Base-by-base conservation (phyloP, 495 filamentous ascomycete species). In the Wilcoxina mikolae region DNA sequence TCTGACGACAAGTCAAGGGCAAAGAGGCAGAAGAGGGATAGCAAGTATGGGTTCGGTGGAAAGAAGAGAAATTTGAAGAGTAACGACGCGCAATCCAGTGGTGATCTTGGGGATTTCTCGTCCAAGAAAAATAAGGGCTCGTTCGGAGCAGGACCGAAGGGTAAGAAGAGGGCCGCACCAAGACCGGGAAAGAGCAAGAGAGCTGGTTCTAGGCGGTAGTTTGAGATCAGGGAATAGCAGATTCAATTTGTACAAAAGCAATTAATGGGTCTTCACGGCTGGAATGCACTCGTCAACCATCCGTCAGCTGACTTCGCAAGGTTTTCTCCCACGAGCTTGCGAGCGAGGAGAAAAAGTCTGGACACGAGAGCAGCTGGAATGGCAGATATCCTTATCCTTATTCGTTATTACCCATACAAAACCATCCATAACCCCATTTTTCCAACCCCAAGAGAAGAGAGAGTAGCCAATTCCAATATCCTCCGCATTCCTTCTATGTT, bases 31-130 rank as follows among this genome's bases (percentile, higher is more conserved):
- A 94, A 94, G 80, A 91, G 87, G 71, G 81, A 98, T 68, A 73
- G 80, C 56, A 94, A 93, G 71, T 95, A 80, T 67, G 91, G 91
- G 23, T 91, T 85, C 68, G 91, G 91, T 53, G 91, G 91, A 55
- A 94, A 93, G 78, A 96, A 95, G 78, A 74, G 82, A 48, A 77
- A 82, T 67, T 67, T 74, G 35, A 98, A 98, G 77, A 93, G 86
- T 56, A 83, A 84, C 51, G 89, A 95, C 70, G 86, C 87, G 41
- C 65, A 71, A 27, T 87, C 81, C 51, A 85, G 77, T 46, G 80
- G 76, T 52, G 93, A 96, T 70, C 61, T 93, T 65, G 77, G 78
- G 57, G 76, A 74, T 4, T 95, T 89, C 72, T 87, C 78, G 42
- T 73, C 67, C 20, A 87, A 80, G 76, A 83, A 82, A 74, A 93